Evolutionary conservation across 805 yeast species (phyloP).

Genomic region (Clavispora carvajalis): DNA sequence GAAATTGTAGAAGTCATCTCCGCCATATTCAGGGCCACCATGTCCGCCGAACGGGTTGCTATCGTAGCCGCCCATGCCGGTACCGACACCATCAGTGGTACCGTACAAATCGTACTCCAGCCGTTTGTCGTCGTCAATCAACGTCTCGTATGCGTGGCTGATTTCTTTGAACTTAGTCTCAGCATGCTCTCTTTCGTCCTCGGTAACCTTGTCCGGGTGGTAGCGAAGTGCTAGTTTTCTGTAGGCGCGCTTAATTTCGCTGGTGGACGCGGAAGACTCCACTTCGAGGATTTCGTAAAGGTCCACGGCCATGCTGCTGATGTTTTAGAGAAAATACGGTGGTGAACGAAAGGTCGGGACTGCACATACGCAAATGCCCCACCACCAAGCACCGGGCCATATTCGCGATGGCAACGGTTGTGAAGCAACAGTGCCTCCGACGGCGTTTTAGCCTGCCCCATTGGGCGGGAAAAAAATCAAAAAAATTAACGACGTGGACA

Average conservation of each 20-base stretch:
- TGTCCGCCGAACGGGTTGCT: slow-evolving; percentile 36
- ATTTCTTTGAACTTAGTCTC: slow-evolving; percentile 80
- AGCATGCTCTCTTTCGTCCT: slow-evolving; percentile 60
- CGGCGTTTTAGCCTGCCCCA: too few relatives aligned
- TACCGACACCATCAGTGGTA: slow-evolving; percentile 24
- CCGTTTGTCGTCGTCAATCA: slow-evolving; percentile 64
- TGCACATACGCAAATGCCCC: not conserved
- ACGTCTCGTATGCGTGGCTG: slow-evolving; percentile 77
- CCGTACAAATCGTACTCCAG: slow-evolving; percentile 58
- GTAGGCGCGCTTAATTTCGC: slow-evolving; percentile 80
- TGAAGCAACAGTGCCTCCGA: too few relatives aligned
- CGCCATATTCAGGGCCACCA: slow-evolving; percentile 46
- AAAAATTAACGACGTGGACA: slow-evolving; percentile 20
- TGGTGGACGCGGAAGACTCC: slow-evolving; percentile 54
- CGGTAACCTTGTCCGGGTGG: slow-evolving; percentile 87
- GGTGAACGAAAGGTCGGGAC: not conserved
- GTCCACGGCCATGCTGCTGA: slow-evolving; percentile 15
- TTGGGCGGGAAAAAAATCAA: slow-evolving; percentile 2
- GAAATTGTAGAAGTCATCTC: slow-evolving; percentile 76
- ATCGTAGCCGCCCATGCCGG: slow-evolving; percentile 14
- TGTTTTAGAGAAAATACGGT: not conserved
- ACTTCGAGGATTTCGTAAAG: slow-evolving; percentile 71
- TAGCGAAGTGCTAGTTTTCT: slow-evolving; percentile 73
- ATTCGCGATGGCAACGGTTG: not conserved
- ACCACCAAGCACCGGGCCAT: too few relatives aligned